Evolutionary conservation across 768 basidiomycete genomes (phyloP).

Genomic region (Leccinum uliginosum): DNA sequence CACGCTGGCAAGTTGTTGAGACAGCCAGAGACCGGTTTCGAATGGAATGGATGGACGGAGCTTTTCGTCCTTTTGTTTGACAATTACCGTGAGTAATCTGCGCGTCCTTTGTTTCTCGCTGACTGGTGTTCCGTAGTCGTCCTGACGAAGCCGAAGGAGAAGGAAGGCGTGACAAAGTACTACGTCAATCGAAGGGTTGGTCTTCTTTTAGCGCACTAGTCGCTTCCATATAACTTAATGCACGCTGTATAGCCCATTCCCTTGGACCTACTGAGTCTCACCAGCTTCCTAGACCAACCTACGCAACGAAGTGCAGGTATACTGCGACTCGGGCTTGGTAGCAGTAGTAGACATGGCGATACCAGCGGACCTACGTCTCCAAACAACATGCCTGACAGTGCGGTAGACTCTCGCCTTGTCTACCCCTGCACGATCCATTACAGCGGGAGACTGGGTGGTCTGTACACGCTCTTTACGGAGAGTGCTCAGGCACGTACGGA

Average conservation of each 20-base stretch:
- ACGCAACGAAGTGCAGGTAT: slow-evolving; percentile 72
- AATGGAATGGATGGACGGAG: slow-evolving; percentile 89
- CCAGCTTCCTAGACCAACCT: slow-evolving; percentile 76
- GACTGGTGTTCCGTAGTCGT: slow-evolving; percentile 53
- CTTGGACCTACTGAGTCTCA: slow-evolving; percentile 81
- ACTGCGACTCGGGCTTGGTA: slow-evolving; percentile 54
- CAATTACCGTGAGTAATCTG: slow-evolving; percentile 68
- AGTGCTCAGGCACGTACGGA: slow-evolving; percentile 67
- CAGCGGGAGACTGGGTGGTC: slow-evolving; percentile 81
- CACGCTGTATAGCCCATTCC: slow-evolving; percentile 76
- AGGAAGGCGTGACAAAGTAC: slow-evolving; percentile 70
- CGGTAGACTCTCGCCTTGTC: slow-evolving; percentile 66
- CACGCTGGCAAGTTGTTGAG: slow-evolving; percentile 79
- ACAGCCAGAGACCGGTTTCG: slow-evolving; percentile 84
- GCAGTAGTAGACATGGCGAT: slow-evolving; percentile 28
- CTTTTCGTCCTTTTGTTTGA: slow-evolving; percentile 90
- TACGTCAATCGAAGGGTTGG: slow-evolving; percentile 76
- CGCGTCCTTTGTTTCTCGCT: slow-evolving; percentile 1
- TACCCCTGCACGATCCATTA: slow-evolving; percentile 89
- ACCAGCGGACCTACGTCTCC: slow-evolving; percentile 22
- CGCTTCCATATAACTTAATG: not conserved
- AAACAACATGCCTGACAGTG: slow-evolving; percentile 33
- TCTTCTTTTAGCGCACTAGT: not conserved
- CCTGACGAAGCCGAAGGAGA: slow-evolving; percentile 81
- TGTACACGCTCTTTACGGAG: slow-evolving; percentile 86